Evolutionary conservation across 768 basidiomycete genomes (phyloP).

Genomic region (Amanita jacksonii): DNA sequence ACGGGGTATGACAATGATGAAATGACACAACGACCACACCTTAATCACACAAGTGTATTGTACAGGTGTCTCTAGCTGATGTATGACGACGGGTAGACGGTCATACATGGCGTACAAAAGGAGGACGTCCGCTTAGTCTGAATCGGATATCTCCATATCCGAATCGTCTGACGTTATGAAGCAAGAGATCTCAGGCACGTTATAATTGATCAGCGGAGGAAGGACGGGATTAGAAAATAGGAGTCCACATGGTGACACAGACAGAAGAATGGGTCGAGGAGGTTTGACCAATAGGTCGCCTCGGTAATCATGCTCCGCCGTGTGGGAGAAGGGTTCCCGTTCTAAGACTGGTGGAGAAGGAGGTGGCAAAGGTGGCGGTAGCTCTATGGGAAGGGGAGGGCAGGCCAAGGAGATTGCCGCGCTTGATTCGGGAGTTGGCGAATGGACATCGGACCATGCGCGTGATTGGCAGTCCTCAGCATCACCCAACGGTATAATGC

Average conservation of each 20-base stretch:
- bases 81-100: too few relatives aligned
- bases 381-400: conserved; percentile 9
- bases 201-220: too few relatives aligned
- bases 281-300: background rate
- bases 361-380: conserved; percentile 16
- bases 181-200: too few relatives aligned
- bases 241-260: conserved; percentile 8
- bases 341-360: conserved; percentile 10
- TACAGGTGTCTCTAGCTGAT: too few relatives aligned
- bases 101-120: background rate
- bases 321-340: background rate
- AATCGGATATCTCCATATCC: conserved; percentile 7
- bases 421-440: background rate
- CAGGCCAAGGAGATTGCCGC: background rate
- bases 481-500: background rate
- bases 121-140: background rate
- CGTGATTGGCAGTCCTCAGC: too few relatives aligned
- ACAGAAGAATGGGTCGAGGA: conserved; percentile 13
- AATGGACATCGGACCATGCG: background rate
- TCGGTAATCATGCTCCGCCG: background rate
- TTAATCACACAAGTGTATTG: too few relatives aligned
- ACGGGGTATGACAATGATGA: too few relatives aligned
- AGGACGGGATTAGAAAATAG: conserved; percentile 4
- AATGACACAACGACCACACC: too few relatives aligned
- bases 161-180: background rate